Conservation (phyloP, 2,329 filamentous ascomycete species). For the Fonsecaea multimorphosa region DNA sequence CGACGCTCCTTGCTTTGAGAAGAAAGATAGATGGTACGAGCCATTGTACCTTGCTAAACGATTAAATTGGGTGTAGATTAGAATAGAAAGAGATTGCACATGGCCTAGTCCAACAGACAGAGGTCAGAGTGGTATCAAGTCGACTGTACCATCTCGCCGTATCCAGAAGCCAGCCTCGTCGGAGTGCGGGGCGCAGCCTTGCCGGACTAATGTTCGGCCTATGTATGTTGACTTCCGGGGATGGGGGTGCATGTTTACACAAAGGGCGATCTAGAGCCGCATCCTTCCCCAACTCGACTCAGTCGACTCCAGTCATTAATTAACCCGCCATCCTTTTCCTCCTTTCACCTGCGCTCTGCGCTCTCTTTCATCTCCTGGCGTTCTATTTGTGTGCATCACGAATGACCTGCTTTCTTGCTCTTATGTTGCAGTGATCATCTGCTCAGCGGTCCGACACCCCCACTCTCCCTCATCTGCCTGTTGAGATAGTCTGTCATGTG, state of each 20-base stretch:
- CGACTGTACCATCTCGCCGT: too few relatives aligned
- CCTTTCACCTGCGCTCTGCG: neutral
- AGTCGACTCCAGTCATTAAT: too few relatives aligned
- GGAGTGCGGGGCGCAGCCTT: conserved; percentile 11
- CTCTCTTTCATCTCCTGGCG: neutral
- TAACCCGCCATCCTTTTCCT: neutral
- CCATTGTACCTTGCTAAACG: neutral
- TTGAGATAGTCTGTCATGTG: conserved; percentile 32
- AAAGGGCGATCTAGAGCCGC: neutral
- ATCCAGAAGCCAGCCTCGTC: conserved; percentile 12
- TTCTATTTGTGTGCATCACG: neutral
- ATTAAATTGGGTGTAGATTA: conserved; percentile 7
- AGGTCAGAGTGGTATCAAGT: neutral
- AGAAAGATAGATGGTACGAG: conserved; percentile 8
- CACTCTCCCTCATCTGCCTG: conserved; percentile 24
- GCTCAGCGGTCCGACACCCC: neutral
- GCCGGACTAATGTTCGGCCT: neutral
- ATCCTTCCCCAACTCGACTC: neutral
- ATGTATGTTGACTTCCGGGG: conserved; percentile 5
- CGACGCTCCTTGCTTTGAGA: conserved; percentile 10
- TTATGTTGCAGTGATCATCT: conserved; percentile 7
- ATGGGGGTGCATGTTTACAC: neutral
- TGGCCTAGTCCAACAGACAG: neutral
- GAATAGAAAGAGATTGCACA: neutral
- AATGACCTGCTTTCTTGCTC: neutral